Evolutionary conservation across 805 yeast species (phyloP), one percentile per base, ranked within the genome.

Genomic region (Pichia eremophila): DNA sequence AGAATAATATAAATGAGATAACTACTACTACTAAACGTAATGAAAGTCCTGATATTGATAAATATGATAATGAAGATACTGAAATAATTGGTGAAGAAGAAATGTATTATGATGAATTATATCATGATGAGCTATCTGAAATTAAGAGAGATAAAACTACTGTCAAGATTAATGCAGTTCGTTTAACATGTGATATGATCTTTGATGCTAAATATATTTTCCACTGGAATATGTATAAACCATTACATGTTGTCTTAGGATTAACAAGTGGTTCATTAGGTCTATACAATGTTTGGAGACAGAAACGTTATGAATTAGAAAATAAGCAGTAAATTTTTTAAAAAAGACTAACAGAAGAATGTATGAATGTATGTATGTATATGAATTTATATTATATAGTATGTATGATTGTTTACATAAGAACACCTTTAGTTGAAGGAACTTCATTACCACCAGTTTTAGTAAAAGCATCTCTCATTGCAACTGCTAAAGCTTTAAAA

Each of bases 351-450:
- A 29, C 14, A 29, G 3, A 12, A 4, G 14, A 29, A 27, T 29
- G 18, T 22, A 22, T 22, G 6, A 5, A 22, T 22, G 5, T 5
- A 22, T 22, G 25, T 22, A 22, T 22, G 25, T 22, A 22, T 22
- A 22, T 22, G 25, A 22, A 22, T 22, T 5, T 22, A 22, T 22
- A 22, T 22, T 22, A 5, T 4, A 22, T 22, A 22, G 4, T 22
- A 22, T 22, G 25, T n/a, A 22, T 22, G 4, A 19, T 19, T 19
- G 5, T 17, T 60, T 62, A 84, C 68, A 83, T 82, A 42, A 91
- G 71, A 11, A 93, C 98, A 46, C 99, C 99, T 69, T 93, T 93
- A 11, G 99, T 93, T 47, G 95, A 83, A 19, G 99, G 99, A 41
- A 93, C 86, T 52, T 93, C 99, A 60, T 88, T 74, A 25, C 83